Evolutionary conservation across 352 stramenopile genomes (phyloP).

Genomic region (Phytophthora aleatoria): DNA sequence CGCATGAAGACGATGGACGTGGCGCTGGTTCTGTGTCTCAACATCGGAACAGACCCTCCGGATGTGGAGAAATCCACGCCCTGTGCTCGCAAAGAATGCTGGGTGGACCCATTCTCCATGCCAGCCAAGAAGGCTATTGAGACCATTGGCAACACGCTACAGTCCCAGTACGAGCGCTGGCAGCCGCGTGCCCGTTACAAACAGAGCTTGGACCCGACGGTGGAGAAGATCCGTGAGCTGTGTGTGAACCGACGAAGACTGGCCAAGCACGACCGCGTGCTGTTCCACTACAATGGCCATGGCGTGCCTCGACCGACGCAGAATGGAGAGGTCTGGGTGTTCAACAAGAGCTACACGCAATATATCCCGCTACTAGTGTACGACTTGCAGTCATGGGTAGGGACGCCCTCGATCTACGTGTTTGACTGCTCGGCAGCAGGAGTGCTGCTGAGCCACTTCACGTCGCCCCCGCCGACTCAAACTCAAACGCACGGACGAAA

Average conservation of each 20-base stretch:
- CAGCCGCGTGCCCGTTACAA: slow-evolving; percentile 94
- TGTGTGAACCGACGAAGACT: slow-evolving; percentile 92
- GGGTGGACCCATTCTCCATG: slow-evolving; percentile 97
- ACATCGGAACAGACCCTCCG: slow-evolving; percentile 97
- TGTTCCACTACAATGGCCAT: slow-evolving; percentile 99
- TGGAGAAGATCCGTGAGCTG: slow-evolving; percentile 95
- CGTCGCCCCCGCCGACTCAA: slow-evolving; percentile 35
- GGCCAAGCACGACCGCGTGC: slow-evolving; percentile 93
- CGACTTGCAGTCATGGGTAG: slow-evolving; percentile 95
- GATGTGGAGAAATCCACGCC: slow-evolving; percentile 97
- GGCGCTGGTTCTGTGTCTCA: slow-evolving; percentile 97
- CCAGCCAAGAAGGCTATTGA: slow-evolving; percentile 95
- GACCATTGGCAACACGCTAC: slow-evolving; percentile 94
- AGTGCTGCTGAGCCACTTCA: slow-evolving; percentile 95
- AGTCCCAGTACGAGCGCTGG: slow-evolving; percentile 97
- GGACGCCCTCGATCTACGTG: slow-evolving; percentile 95
- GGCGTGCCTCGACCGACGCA: slow-evolving; percentile 96
- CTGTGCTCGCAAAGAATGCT: slow-evolving; percentile 97
- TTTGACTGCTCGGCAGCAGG: slow-evolving; percentile 98
- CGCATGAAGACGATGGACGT: slow-evolving; percentile 94
- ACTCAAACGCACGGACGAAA: slow-evolving; percentile 26
- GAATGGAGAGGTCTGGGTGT: slow-evolving; percentile 99
- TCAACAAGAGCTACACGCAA: slow-evolving; percentile 99
- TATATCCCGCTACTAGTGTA: slow-evolving; percentile 99
- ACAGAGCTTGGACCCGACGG: slow-evolving; percentile 95